phyloP scores from a whole-genome alignment of 2,329 filamentous ascomycete genomes.

The Alternaria ethzedia region DNA sequence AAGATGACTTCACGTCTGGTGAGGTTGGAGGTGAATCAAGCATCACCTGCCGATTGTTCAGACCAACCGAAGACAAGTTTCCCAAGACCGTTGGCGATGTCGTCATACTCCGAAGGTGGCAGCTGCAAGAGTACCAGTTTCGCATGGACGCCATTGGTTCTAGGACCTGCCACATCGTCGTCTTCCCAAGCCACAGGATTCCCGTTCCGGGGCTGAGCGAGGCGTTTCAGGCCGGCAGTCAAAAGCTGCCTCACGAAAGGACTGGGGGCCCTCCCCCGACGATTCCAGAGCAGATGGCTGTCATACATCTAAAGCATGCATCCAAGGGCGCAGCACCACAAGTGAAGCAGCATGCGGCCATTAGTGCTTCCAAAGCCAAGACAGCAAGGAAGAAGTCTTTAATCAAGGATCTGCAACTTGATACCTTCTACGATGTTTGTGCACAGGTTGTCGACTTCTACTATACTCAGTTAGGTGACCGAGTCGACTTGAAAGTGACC shows the following conservation, averaged over 20 bases:
- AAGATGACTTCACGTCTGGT: constrained; percentile 43
- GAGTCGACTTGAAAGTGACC: constrained; percentile 32
- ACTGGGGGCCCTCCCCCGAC: constrained; percentile 11
- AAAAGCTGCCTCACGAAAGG: constrained; percentile 14
- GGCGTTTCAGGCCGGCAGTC: constrained; percentile 23
- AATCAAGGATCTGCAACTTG: constrained; percentile 66
- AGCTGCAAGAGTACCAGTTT: constrained; percentile 23
- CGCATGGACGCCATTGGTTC: constrained; percentile 17
- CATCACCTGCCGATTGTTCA: constrained; percentile 37
- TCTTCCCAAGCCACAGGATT: constrained; percentile 27
- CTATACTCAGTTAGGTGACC: constrained; percentile 43
- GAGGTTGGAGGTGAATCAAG: constrained; percentile 19
- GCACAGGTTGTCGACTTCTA: constrained; percentile 72
- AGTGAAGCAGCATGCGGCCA: constrained; percentile 22
- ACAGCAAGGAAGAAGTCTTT: constrained; percentile 52
- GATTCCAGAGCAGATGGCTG: constrained; percentile 29
- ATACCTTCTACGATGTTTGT: constrained; percentile 70
- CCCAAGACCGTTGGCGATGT: constrained; percentile 66
- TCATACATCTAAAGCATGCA: constrained; percentile 32
- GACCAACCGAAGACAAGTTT: constrained; percentile 30
- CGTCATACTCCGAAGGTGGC: constrained; percentile 62
- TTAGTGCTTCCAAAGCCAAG: constrained; percentile 4
- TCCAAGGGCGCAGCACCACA: constrained; percentile 19
- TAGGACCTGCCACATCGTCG: constrained; percentile 3
- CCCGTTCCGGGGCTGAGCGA: constrained; percentile 26